Conservation (phyloP, 2,329 filamentous ascomycete species). For the Westerdykella ornata region DNA sequence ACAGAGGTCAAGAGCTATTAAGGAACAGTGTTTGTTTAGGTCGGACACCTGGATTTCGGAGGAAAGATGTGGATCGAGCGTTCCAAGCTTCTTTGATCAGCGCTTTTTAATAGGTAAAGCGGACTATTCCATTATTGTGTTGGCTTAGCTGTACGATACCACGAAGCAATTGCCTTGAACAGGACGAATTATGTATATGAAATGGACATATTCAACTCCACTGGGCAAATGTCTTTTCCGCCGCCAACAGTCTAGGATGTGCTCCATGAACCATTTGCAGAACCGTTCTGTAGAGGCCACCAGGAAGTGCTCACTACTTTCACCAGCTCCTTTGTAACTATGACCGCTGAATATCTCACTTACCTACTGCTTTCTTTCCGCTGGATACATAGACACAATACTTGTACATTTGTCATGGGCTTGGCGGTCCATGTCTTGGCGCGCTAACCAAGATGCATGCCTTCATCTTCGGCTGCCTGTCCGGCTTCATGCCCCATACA, state of each 20-base stretch:
- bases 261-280: no score
- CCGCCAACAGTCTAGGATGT: no score
- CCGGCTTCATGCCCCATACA: slow-evolving; percentile 21
- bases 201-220: neutral
- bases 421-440: slow-evolving; percentile 7
- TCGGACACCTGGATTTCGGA: slow-evolving; percentile 40
- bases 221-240: no score
- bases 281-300: no score
- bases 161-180: neutral
- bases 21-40: slow-evolving; percentile 39
- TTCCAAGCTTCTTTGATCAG: slow-evolving; percentile 32
- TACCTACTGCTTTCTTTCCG: no score
- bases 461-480: slow-evolving; percentile 8
- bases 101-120: slow-evolving; percentile 8
- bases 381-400: no score
- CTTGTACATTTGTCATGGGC: neutral
- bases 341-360: no score
- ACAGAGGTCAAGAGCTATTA: slow-evolving; percentile 29
- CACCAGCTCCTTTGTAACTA: no score
- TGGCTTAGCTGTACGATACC: neutral
- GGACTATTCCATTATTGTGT: neutral
- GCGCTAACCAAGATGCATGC: slow-evolving; percentile 3
- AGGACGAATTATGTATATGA: no score
- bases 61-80: slow-evolving; percentile 40
- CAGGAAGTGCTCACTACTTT: no score